These are phyloP conservation scores for Ceratobasidium sp. DNA, from an alignment of 1,284 basidiomycete genomes.

Conservation along the genomic window DNA sequence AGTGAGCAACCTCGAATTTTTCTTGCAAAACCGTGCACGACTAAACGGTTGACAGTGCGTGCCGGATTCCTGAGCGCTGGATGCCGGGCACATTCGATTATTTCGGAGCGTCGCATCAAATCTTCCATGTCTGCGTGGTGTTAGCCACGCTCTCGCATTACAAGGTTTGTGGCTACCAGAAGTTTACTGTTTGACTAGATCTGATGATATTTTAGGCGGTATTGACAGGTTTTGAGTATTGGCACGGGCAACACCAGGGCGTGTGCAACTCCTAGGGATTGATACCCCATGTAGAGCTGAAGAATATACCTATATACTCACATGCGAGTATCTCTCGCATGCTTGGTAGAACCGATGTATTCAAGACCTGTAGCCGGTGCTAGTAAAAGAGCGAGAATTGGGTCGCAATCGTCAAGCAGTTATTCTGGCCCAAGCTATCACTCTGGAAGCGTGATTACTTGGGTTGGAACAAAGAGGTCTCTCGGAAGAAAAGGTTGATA, in stretches of 20 bases:
- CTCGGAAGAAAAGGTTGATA: too few relatives aligned
- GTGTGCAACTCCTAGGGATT: slow-evolving; percentile 23
- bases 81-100: slow-evolving; percentile 85
- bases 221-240: slow-evolving; percentile 41
- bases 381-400: neutral
- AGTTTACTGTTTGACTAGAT: neutral
- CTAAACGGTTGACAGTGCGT: slow-evolving; percentile 67
- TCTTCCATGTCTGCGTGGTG: slow-evolving; percentile 88
- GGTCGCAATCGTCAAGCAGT: too few relatives aligned
- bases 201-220: slow-evolving; percentile 25
- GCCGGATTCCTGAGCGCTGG: slow-evolving; percentile 84
- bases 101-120: slow-evolving; percentile 84
- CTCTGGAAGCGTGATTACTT: too few relatives aligned
- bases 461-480: too few relatives aligned
- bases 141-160: slow-evolving; percentile 84
- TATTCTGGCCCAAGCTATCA: too few relatives aligned
- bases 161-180: slow-evolving; percentile 48
- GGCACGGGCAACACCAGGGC: slow-evolving; percentile 41
- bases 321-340: slow-evolving; percentile 2
- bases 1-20: slow-evolving; percentile 69
- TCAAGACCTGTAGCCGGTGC: neutral
- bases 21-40: slow-evolving; percentile 43
- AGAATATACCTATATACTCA: slow-evolving; percentile 7
- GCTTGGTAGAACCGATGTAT: slow-evolving; percentile 1
- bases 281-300: neutral